Evolutionary conservation across 2,329 filamentous ascomycete genomes (phyloP).

Genomic region (Phyllosticta capitalensis): DNA sequence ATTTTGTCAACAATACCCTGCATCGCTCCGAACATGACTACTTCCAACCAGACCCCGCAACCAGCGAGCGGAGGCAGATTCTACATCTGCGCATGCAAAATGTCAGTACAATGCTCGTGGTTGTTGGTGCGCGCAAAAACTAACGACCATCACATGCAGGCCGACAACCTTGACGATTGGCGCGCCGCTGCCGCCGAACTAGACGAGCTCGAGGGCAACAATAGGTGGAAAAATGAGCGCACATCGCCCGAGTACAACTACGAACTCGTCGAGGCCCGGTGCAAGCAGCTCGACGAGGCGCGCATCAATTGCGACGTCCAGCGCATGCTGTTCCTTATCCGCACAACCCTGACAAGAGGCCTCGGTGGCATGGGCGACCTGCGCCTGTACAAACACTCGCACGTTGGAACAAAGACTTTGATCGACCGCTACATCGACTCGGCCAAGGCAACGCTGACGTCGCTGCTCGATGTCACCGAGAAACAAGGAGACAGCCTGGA

Average conservation of each 20-base stretch:
- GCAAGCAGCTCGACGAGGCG: slow-evolving; percentile 66
- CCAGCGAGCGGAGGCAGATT: slow-evolving; percentile 44
- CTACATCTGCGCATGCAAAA: slow-evolving; percentile 56
- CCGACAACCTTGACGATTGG: slow-evolving; percentile 64
- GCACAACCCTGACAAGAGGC: slow-evolving; percentile 70
- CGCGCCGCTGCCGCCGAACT: slow-evolving; percentile 64
- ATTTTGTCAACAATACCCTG: slow-evolving; percentile 16
- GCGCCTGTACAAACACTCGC: slow-evolving; percentile 71
- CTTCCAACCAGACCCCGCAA: not conserved
- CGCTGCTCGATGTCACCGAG: slow-evolving; percentile 55
- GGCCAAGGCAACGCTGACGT: slow-evolving; percentile 62
- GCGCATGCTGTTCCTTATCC: slow-evolving; percentile 69
- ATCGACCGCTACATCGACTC: slow-evolving; percentile 84
- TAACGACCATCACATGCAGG: slow-evolving; percentile 36
- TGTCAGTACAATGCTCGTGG: slow-evolving; percentile 43
- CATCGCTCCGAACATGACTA: slow-evolving; percentile 27
- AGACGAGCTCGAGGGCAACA: slow-evolving; percentile 69
- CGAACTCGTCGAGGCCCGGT: slow-evolving; percentile 56
- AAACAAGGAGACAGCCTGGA: slow-evolving; percentile 42
- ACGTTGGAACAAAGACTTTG: slow-evolving; percentile 75
- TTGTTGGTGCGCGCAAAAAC: slow-evolving; percentile 1
- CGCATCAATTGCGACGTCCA: slow-evolving; percentile 61
- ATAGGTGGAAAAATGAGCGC: slow-evolving; percentile 66
- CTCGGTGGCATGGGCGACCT: slow-evolving; percentile 80
- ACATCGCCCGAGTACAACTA: slow-evolving; percentile 64